Evolutionary conservation across 2,329 filamentous ascomycete species (phyloP), one percentile per base, ranked within the genome.

Genomic region (Apiospora rasikravindrae): DNA sequence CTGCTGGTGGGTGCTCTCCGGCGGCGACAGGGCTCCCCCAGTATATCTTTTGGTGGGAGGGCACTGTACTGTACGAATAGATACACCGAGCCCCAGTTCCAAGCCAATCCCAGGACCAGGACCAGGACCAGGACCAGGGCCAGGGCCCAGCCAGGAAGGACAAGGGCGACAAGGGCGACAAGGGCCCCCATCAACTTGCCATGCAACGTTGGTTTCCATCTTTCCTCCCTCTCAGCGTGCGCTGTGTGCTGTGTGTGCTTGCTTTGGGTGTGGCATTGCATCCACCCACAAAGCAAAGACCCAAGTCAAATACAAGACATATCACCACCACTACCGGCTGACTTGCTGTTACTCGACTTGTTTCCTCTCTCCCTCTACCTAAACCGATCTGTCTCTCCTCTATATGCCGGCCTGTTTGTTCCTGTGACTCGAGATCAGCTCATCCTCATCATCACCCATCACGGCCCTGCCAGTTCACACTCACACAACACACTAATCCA

Each of bases 121-220:
- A 16, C 14, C 5, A 51, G 26, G 53, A 16, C 49, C 49, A 13
- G 49, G n/a, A 13, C 49, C 24, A 26, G 49, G n/a, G 5, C 33
- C 33, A 19, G 33, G 49, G n/a, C 1, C 33, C 33, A 19, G 33
- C 33, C 33, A 47, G 44, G 44, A 22, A 47, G 47, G 47, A 49
- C 47, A 49, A 10, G 47, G 47, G 47, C 33, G 33, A 37, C 33
- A 37, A 37, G 33, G 2, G 33, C 33, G 33, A 37, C 33, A 37
- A 37, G 33, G 33, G 33, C 33, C 33, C 33, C 33, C 33, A 37
- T 37, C 33, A 37, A 37, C 33, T 37, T 37, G 45, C 57, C 57
- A 64, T 64, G 57, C 57, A 64, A 64, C 57, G 57, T 64, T 64
- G 57, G 24, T 64, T 64, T 64, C 57, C 57, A 33, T 64, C 57